Evolutionary conservation across 371 early-diverging fungal species (phyloP).

Genomic region (Mucor mucedo): DNA sequence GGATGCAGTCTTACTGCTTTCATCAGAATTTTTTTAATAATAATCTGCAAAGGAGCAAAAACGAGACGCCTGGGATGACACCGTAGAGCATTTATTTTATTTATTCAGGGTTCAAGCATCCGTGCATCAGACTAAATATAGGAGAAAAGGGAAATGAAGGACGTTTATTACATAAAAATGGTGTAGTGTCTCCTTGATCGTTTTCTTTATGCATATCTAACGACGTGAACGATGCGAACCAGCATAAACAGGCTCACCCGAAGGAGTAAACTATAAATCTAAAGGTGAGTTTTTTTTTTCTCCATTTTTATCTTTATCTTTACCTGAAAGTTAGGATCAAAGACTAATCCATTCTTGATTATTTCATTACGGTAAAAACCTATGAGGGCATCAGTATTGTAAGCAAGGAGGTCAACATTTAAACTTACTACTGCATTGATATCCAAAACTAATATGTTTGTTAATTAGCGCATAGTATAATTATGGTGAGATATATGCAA

Average conservation of each 20-base stretch:
- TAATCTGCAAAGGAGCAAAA: no score
- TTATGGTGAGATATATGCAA: background rate
- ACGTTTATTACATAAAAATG: background rate
- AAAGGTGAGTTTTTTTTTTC: background rate
- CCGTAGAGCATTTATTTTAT: conserved; percentile 6
- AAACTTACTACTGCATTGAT: conserved; percentile 72
- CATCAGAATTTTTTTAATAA: no score
- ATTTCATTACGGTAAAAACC: conserved; percentile 73
- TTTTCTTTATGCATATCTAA: background rate
- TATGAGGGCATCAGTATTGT: background rate
- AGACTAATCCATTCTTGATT: conserved; percentile 66
- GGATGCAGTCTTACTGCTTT: no score
- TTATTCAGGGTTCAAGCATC: conserved; percentile 17
- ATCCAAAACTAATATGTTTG: conserved; percentile 56
- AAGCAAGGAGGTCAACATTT: background rate
- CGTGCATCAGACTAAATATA: conserved; percentile 17
- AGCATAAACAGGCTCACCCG: conserved; percentile 41
- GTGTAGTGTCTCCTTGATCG: background rate
- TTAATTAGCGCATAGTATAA: conserved; percentile 3
- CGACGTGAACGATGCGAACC: conserved; percentile 30
- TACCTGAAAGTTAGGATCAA: conserved; percentile 70
- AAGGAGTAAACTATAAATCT: conserved; percentile 37
- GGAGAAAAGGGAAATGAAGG: conserved; percentile 14
- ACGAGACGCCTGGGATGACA: conserved; percentile 8
- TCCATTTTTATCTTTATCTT: background rate